phyloP scores from a whole-genome alignment of 192 early-diverging fungal genomes.

The Haplosporangium gracile region DNA sequence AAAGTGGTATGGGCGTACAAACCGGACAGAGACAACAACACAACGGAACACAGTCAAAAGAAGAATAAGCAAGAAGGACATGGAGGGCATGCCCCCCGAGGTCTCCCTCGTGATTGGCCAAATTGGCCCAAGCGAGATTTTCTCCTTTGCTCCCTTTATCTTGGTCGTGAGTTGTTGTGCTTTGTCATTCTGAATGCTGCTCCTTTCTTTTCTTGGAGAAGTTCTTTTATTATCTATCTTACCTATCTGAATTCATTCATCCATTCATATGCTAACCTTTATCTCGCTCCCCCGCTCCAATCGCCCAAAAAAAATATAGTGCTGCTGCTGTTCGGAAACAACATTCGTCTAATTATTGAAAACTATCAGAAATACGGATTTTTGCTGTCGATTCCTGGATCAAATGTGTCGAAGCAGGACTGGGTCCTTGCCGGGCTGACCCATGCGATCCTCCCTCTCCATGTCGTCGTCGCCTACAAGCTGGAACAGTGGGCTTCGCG shows the following conservation, averaged over 20 bases:
- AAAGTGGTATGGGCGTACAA: not conserved
- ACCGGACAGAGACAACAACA: not conserved
- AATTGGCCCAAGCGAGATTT: not conserved
- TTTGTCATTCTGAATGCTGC: conserved; percentile 7
- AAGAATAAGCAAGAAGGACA: not conserved
- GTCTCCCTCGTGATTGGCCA: conserved; percentile 3
- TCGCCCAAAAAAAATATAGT: conserved; percentile 52
- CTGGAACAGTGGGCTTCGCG: conserved; percentile 69
- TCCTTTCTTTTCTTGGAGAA: not conserved
- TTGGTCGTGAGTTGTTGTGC: not conserved
- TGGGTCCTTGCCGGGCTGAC: conserved; percentile 67
- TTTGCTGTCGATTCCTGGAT: conserved; percentile 77
- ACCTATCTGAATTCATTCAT: no score
- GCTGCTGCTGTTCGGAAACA: conserved; percentile 84
- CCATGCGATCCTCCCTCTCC: conserved; percentile 62
- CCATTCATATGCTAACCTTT: not conserved
- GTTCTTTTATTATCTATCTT: no score
- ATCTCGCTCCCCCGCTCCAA: not conserved
- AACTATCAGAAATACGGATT: conserved; percentile 93
- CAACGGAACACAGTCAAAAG: not conserved
- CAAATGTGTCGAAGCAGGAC: conserved; percentile 63
- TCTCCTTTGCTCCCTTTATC: not conserved
- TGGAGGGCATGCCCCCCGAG: not conserved
- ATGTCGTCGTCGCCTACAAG: conserved; percentile 68
- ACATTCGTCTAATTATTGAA: conserved; percentile 87